Conservation (phyloP, 2,329 filamentous ascomycete genomes). For the Botrytis paeoniae region DNA sequence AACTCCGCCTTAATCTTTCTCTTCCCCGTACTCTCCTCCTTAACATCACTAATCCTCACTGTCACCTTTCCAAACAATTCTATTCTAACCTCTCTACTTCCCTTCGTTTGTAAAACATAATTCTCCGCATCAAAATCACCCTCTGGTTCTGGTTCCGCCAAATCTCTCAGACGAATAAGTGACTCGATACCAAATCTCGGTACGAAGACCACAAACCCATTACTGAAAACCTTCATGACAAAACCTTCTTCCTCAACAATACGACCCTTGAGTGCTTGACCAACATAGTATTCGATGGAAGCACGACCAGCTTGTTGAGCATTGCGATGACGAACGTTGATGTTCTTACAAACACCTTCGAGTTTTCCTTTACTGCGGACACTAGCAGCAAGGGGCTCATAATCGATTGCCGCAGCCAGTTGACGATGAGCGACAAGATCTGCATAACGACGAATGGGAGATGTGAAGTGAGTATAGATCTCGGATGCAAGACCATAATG, state of each 20-base stretch:
- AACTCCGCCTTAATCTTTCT: constrained; percentile 78
- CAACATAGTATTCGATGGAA: constrained; percentile 96
- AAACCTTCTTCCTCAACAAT: constrained; percentile 84
- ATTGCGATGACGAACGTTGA: constrained; percentile 96
- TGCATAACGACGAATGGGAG: constrained; percentile 95
- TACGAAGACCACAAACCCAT: constrained; percentile 95
- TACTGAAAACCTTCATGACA: constrained; percentile 95
- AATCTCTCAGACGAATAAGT: constrained; percentile 79
- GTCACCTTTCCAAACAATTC: constrained; percentile 90
- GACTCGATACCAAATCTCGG: constrained; percentile 95
- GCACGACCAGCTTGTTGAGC: constrained; percentile 93
- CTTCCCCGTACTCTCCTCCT: constrained; percentile 95
- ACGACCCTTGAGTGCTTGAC: constrained; percentile 82
- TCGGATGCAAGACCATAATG: constrained; percentile 95
- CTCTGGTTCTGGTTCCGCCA: constrained; percentile 74
- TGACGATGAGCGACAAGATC: constrained; percentile 93
- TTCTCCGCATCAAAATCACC: constrained; percentile 82
- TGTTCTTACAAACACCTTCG: constrained; percentile 94
- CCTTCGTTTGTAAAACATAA: constrained; percentile 67
- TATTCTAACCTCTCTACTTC: constrained; percentile 56
- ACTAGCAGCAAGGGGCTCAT: constrained; percentile 79
- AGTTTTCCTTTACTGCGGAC: constrained; percentile 80
- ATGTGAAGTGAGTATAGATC: constrained; percentile 99
- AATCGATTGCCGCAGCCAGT: constrained; percentile 90
- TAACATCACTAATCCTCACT: constrained; percentile 86